Conservation (phyloP, 192 early-diverging fungal species). For the Backusella psychrophila region DNA sequence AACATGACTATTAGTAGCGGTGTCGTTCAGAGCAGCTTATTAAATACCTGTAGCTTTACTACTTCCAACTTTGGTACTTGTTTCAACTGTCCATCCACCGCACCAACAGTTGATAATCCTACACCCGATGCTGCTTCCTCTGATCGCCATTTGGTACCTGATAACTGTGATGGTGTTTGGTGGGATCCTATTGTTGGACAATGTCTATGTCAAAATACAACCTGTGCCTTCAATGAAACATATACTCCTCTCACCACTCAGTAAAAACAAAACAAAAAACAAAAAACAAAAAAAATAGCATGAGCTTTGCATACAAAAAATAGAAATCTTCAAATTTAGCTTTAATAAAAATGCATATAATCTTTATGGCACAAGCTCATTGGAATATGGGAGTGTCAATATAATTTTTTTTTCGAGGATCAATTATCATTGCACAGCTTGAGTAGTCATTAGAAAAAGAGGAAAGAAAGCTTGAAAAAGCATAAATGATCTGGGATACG, state of each 20-base stretch:
- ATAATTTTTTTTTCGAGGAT: too few species aligned
- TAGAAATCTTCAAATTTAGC: too few species aligned
- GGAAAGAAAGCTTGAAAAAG: too few species aligned
- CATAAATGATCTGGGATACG: too few species aligned
- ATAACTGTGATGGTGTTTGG: constrained; percentile 61
- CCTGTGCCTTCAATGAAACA: constrained; percentile 54
- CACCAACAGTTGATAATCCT: constrained; percentile 41
- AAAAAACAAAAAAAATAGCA: background rate
- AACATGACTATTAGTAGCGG: constrained; percentile 29
- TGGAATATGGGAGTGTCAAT: too few species aligned
- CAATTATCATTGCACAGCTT: too few species aligned
- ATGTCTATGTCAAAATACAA: constrained; percentile 54
- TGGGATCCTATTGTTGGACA: constrained; percentile 65
- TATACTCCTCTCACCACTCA: constrained; percentile 16
- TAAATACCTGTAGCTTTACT: constrained; percentile 49
- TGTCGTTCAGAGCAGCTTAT: constrained; percentile 23
- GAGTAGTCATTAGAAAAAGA: too few species aligned
- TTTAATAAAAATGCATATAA: background rate
- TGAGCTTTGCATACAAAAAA: background rate
- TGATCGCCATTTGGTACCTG: constrained; percentile 45
- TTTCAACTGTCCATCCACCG: constrained; percentile 47
- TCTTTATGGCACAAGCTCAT: too few species aligned
- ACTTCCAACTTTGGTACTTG: constrained; percentile 47
- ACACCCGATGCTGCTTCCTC: constrained; percentile 33
- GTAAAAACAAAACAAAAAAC: background rate